phyloP scores from a whole-genome alignment of 257 asterid genomes.

The Solanum stenotomum region DNA sequence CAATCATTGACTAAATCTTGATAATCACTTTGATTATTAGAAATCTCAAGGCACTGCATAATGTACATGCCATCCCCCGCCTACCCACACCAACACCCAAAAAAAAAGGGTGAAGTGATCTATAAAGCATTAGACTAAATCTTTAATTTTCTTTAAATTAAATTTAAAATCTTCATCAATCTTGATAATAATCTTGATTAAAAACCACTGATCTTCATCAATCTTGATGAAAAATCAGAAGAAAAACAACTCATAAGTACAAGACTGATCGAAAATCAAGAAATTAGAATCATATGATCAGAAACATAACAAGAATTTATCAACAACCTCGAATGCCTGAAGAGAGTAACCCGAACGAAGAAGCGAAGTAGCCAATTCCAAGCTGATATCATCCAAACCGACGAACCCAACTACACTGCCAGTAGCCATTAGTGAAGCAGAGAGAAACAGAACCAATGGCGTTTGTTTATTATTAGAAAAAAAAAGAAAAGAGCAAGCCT shows the following conservation, averaged over 20 bases:
- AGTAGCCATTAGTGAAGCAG: conserved; percentile 36
- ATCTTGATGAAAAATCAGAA: neutral
- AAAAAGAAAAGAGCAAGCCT: neutral
- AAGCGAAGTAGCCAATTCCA: conserved; percentile 70
- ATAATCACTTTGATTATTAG: neutral
- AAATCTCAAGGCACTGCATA: neutral
- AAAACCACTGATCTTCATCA: neutral
- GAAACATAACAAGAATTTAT: neutral
- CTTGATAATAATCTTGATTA: neutral
- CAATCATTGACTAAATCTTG: neutral
- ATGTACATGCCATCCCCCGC: neutral
- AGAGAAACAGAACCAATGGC: neutral
- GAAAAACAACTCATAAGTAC: neutral
- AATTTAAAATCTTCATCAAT: neutral
- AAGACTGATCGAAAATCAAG: neutral
- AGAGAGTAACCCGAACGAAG: conserved; percentile 50
- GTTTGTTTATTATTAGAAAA: neutral
- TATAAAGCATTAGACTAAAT: neutral
- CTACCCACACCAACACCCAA: neutral
- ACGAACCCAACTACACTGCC: conserved; percentile 50
- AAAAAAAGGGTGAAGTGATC: neutral
- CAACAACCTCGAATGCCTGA: conserved; percentile 63
- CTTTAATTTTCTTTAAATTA: neutral
- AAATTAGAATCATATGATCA: neutral
- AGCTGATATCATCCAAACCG: conserved; percentile 70